Evolutionary conservation across 768 basidiomycete genomes (phyloP).

Genomic region (Obba rivulosa): DNA sequence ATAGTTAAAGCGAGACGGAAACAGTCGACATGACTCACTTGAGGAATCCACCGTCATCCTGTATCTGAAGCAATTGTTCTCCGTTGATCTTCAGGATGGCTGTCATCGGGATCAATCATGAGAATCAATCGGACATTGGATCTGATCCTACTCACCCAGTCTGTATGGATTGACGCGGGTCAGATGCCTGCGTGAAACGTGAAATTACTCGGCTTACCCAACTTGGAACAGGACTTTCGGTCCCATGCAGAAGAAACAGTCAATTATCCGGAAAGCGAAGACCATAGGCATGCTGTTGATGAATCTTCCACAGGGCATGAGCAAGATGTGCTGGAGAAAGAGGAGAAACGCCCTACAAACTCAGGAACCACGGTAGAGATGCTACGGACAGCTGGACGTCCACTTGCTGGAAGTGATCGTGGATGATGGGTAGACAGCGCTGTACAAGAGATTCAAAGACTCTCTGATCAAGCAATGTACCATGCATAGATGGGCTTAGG

Average conservation of each 20-base stretch:
- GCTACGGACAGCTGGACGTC: conserved; percentile 98
- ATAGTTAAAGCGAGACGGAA: background rate
- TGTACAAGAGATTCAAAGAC: conserved; percentile 95
- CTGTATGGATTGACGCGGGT: conserved; percentile 24
- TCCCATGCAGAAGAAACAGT: conserved; percentile 99
- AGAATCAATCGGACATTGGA: conserved; percentile 15
- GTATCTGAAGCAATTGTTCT: conserved; percentile 83
- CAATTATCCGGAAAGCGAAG: conserved; percentile 95
- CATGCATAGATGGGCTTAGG: conserved; percentile 92
- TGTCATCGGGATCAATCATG: conserved; percentile 19
- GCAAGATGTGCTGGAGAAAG: conserved; percentile 1
- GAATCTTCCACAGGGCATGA: conserved; percentile 41
- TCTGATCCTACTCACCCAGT: conserved; percentile 41
- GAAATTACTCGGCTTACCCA: conserved; percentile 52
- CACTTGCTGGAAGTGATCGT: conserved; percentile 84
- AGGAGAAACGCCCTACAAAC: conserved; percentile 60
- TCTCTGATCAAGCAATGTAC: conserved; percentile 95
- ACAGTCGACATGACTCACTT: conserved; percentile 47
- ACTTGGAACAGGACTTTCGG: conserved; percentile 99
- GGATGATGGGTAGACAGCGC: conserved; percentile 85
- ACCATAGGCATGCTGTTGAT: conserved; percentile 97
- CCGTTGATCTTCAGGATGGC: conserved; percentile 98
- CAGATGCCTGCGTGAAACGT: too few species aligned
- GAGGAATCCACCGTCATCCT: conserved; percentile 96
- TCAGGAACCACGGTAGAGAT: conserved; percentile 96